Percentiles rank a stretch among this genome's conserved stretches.
Evolutionary conservation across 2,329 filamentous ascomycete species (phyloP).

Genomic region (Colletotrichum shisoi): DNA sequence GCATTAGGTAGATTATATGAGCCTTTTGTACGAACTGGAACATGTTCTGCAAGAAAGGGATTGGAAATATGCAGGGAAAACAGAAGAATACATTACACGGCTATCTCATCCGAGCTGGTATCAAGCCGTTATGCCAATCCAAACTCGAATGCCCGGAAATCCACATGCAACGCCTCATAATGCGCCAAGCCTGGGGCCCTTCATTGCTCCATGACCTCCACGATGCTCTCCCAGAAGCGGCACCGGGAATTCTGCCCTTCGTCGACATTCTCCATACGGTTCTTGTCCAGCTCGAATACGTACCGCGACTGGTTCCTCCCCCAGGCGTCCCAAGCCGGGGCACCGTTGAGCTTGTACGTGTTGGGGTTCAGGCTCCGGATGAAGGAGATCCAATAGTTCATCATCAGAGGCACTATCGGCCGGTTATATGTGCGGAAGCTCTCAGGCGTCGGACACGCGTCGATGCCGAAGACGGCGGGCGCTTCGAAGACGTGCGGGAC

Average conservation of each 20-base stretch:
- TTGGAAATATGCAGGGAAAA: neutral
- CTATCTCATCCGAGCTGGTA: conserved; percentile 4
- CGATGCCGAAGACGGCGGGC: conserved; percentile 59
- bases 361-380: conserved; percentile 57
- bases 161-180: conserved; percentile 30
- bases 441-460: conserved; percentile 44
- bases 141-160: neutral
- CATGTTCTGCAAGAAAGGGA: too few relatives aligned
- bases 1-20: neutral
- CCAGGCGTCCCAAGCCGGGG: conserved; percentile 56
- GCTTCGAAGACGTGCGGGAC: conserved; percentile 59
- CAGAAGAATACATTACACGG: neutral
- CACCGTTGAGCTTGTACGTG: conserved; percentile 43
- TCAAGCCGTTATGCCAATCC: neutral
- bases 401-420: conserved; percentile 55
- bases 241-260: conserved; percentile 51
- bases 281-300: conserved; percentile 52
- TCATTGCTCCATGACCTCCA: conserved; percentile 43
- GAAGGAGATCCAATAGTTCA: conserved; percentile 62
- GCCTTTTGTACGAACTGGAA: neutral
- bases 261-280: conserved; percentile 52
- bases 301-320: conserved; percentile 47
- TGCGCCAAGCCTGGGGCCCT: neutral
- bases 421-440: conserved; percentile 58
- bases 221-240: conserved; percentile 53